Base-by-base conservation (phyloP, 345 rosid genomes). In the Brassica juncea region DNA sequence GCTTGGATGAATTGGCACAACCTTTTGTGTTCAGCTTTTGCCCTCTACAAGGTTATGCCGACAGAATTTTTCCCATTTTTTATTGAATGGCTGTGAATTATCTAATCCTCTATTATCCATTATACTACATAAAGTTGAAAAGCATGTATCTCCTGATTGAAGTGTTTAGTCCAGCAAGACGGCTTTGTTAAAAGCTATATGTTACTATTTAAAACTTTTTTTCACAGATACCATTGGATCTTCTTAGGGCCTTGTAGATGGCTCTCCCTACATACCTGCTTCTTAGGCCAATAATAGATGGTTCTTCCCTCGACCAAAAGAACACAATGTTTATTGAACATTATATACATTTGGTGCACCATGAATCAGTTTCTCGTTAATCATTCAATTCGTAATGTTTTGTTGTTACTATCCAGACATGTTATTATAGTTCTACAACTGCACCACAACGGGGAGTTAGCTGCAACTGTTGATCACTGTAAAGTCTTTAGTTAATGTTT, bases 141-240 rank as follows among this genome's bases (percentile, higher is more conserved):
- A 10, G 31, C 32, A 5, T 59, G 32, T 59, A 59, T 28, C 64
- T 59, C 14, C 64, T 59, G 64, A 58, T 9, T 59, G 32, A 59
- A 59, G 64, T 25, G 6, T 59, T 59, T 59, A 58, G 63, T 58
- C 63, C 63, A 58, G 31, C 63, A 58, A 23, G 63, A 4, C 31
- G 63, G 63, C 63, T 58, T 58, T 58, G 14, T 10, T 58, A 23
- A 21, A 21, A 59, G 63, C 63, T 59, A 28, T 60, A 25, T 60
- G 16, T 11, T 71, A 55, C 37, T 58, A 39, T 39, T 42, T 77
- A 5, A 65, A 72, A 30, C 68, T 12, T 64, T 66, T 57, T 42
- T 55, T 39, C 77, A 57, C 11, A 78, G 4, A 59, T 65, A 21
- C 63, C 30, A 15, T n/a, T 64, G 25, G 10, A 14, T 21, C n/a